Base-by-base conservation (phyloP, 2,329 filamentous ascomycete genomes). In the Leptographium lundbergii region DNA sequence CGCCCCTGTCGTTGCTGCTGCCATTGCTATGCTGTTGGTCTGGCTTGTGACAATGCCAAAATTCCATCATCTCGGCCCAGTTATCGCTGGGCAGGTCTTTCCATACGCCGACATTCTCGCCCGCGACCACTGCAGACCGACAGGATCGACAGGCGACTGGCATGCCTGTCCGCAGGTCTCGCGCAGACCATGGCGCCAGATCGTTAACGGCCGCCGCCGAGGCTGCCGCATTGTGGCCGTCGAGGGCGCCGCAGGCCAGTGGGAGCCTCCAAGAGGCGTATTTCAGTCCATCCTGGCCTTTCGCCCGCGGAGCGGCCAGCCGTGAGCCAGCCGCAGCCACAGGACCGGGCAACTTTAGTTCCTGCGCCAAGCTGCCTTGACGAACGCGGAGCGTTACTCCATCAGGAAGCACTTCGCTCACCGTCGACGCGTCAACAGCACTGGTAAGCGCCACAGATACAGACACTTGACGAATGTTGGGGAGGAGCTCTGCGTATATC, bases 21-120 rank as follows among this genome's bases (percentile, higher is more conserved):
- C 42, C 22, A 3, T 48, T 14, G n/a, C n/a, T 13, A 9, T 65
- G 61, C 34, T 65, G 55, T 29, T 64, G 58, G 47, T 77, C 72
- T 1, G 95, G 94, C 72, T 97, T 97, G 71, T 99, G 94, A 68
- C 94, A 99, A 72, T 99, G 95, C 94, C 94, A 99, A 66, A 99
- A 95, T 71, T 99, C 95, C 94, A 99, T 99, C 91, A 99, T 95
- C 74, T 99, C 94, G 0, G 94, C 95, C 94, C 94, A 99, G 67
- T 96, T 92, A 66, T 95, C 91, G 68, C 91, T 96, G 0, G 94
- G 94, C 22, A 99, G 75, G 68, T 99, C 91, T 72, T 92, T 96
- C 92, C 94, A 99, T 45, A 73, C 71, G 47, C 71, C 73, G 9
- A 82, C 74, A 4, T 57, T 65, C 9, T 69, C 72, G 3, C 66